phyloP scores from a whole-genome alignment of 345 rosid genomes.

The Chamaenerion angustifolium region DNA sequence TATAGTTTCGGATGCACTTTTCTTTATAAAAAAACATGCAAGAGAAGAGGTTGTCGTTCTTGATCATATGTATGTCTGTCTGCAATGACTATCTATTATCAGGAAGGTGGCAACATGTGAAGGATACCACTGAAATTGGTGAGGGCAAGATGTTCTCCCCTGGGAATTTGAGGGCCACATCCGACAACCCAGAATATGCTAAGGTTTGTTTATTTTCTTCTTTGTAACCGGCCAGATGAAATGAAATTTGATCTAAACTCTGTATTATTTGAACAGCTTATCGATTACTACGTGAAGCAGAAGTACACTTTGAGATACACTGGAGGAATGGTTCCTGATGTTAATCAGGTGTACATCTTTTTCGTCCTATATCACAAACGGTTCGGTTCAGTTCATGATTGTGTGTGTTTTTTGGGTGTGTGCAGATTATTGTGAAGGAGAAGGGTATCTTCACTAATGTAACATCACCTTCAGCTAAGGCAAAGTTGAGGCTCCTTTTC shows the following conservation, averaged over 20 bases:
- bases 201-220: conserved; percentile 17
- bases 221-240: neutral
- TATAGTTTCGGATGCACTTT: no score
- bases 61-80: no score
- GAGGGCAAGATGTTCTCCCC: conserved; percentile 97
- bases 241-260: neutral
- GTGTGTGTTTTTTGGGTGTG: neutral
- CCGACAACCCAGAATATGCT: conserved; percentile 64
- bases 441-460: conserved; percentile 94
- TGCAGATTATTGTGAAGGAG: conserved; percentile 86
- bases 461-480: conserved; percentile 72
- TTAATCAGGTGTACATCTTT: neutral
- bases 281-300: conserved; percentile 77
- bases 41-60: no score
- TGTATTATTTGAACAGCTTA: conserved; percentile 36
- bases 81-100: conserved; percentile 1
- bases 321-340: conserved; percentile 96
- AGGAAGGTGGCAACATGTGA: conserved; percentile 98
- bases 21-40: no score
- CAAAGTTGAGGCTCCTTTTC: conserved; percentile 79
- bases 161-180: conserved; percentile 94
- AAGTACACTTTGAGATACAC: conserved; percentile 97
- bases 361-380: no score
- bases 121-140: conserved; percentile 67
- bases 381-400: no score